Base-by-base conservation (phyloP, 2,329 filamentous ascomycete genomes). In the Paracoccidioides lutzii region DNA sequence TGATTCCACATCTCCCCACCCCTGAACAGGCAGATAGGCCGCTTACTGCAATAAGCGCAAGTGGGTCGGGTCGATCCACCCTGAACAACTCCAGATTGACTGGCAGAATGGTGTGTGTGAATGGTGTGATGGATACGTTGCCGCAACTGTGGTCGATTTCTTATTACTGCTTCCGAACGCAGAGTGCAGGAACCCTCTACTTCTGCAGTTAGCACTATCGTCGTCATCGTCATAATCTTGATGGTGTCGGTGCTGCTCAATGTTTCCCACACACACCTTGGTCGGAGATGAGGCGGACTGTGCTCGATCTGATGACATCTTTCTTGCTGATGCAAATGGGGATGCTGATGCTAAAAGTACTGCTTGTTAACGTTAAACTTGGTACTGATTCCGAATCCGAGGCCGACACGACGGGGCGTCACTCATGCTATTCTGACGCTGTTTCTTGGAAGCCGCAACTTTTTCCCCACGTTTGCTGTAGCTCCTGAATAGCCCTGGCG, bases 1-100 rank as follows among this genome's bases (percentile, higher is more conserved):
- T 58, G 57, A 5, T 57, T 59, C 70, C 70, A 73, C 32, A 62
- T 56, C 2, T 53, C 46, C 15, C 66, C 66, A 40, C 67, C 68
- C 35, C 60, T 63, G 58, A 69, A 71, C 12, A 55, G 58, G 32
- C 58, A 38, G 43, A 59, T 55, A 3, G 58, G 53, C 40, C 56
- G 55, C 4, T 15, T 14, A 12, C 33, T 22, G 14, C 46, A 49
- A n/a, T n/a, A 37, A 37, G 6, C 33, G 33, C 32, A 9, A 8
- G 3, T 35, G 30, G 15, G 33, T 0, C n/a, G 46, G 33, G 28
- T 12, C 22, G n/a, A 5, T 7, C 6, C 10, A 46, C 28, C 10
- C 3, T 10, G 10, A 22, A 6, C 33, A 12, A n/a, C 5, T 30
- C 10, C 30, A 33, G 32, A 30, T 14, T 30, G 33, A 37, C 15